Evolutionary conservation across 345 rosid genomes (phyloP), one percentile per base, ranked within the genome.

Genomic region (Microthlaspi erraticum): DNA sequence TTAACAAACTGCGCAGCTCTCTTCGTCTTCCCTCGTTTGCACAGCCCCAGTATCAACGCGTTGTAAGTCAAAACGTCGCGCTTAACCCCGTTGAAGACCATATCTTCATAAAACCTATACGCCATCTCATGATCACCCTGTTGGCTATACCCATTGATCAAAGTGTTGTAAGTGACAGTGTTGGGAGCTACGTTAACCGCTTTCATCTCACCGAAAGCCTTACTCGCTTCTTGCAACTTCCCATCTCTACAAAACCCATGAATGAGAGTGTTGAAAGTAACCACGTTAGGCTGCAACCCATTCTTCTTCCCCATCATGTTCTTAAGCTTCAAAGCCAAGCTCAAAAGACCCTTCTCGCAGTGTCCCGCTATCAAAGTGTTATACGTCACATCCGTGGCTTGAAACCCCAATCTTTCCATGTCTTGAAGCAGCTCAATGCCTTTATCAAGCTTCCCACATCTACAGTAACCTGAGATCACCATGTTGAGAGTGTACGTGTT

Each of bases 11-110:
- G 81, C 10, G 97, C 97, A 68, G 97, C 93, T 71, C 86, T 90
- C 87, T 85, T 93, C 17, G 97, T 93, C 93, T 88, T 90, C 2
- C 93, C 98, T 60, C 81, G 91, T 59, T 83, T 88, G 83, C 97
- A 90, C 3, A 88, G 74, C 38, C 97, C 98, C 64, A 82, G 73
- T 48, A 93, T 87, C 83, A 90, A 80, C 0, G 92, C 96, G 31
- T 90, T 93, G 52, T 88, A 90, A 0, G 96, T 90, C 79, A 90
- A 46, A 72, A 88, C 72, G 59, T 90, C 90, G 11, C 88, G 83
- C 78, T 84, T 81, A 64, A 88, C 75, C 16, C 84, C 86, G 48
- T 73, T 68, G 44, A 72, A 81, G 17, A 62, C 74, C 96, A 93
- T 88, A 71, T 90, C 90, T 63, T 88, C 89, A 66, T 80, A 83